A percentile compares a stretch with the other conserved stretches of the same genome.
Conservation (phyloP, 1,139 yeast genomes). For the Groenewaldozyma sp. region DNA sequence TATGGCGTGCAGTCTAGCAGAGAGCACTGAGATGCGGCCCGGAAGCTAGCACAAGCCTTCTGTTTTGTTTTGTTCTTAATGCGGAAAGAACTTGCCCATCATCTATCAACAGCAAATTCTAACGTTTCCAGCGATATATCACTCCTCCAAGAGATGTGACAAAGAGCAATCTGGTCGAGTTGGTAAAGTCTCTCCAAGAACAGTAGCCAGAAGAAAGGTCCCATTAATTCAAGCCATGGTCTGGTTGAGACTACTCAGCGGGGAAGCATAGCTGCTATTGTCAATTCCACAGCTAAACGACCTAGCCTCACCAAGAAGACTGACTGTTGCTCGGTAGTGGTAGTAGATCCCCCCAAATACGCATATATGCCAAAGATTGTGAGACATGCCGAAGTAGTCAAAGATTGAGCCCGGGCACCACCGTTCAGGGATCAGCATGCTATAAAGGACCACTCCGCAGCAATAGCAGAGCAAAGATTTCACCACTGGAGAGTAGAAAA, state of each 20-base stretch:
- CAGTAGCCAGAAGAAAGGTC: too few relatives aligned
- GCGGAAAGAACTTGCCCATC: background rate
- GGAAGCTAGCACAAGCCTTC: too few relatives aligned
- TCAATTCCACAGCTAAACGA: conserved; percentile 19
- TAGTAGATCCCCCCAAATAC: conserved; percentile 83
- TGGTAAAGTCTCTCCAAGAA: conserved; percentile 8
- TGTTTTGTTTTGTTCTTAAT: background rate
- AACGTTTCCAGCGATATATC: conserved; percentile 8
- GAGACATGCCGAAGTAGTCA: conserved; percentile 81
- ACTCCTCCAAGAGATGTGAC: conserved; percentile 9
- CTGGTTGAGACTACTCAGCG: too few relatives aligned
- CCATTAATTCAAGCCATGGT: too few relatives aligned
- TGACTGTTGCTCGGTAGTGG: conserved; percentile 69
- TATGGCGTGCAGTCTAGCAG: background rate
- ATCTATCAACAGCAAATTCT: too few relatives aligned
- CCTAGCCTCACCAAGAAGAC: conserved; percentile 46
- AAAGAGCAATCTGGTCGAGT: conserved; percentile 8
- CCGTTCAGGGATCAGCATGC: conserved; percentile 82
- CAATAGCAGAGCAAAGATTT: conserved; percentile 67
- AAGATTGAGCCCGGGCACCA: conserved; percentile 46
- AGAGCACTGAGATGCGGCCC: too few relatives aligned
- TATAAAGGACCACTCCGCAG: conserved; percentile 80
- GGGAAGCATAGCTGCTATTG: too few relatives aligned
- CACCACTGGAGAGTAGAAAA: conserved; percentile 51
- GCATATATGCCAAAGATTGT: conserved; percentile 88